Percentiles rank a stretch among this genome's conserved stretches.
Evolutionary conservation across 257 asterid genomes (phyloP).

Genomic region (Petunia axillaris): DNA sequence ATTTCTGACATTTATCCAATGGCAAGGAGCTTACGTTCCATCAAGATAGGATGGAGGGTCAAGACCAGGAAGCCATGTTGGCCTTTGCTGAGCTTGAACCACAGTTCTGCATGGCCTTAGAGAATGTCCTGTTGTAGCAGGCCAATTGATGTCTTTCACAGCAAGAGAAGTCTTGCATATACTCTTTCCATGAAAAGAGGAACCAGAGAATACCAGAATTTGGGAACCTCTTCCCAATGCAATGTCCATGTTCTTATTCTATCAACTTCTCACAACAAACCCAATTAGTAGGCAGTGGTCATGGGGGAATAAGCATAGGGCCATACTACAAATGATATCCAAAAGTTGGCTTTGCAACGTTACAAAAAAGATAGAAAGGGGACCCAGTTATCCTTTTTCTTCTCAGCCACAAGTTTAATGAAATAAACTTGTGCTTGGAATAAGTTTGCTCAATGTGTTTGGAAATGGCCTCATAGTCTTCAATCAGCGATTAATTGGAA

Average conservation of each 20-base stretch:
- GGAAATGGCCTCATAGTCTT: not conserved
- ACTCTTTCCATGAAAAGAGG: conserved; percentile 46
- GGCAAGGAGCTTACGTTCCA: conserved; percentile 66
- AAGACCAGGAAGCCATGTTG: conserved; percentile 93
- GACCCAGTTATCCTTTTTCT: conserved; percentile 11
- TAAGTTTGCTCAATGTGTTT: not conserved
- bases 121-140: conserved; percentile 36
- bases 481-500: not conserved
- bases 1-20: not conserved
- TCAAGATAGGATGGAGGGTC: conserved; percentile 91
- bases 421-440: not conserved
- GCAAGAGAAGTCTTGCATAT: conserved; percentile 34
- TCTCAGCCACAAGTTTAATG: not conserved
- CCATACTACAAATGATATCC: conserved; percentile 16
- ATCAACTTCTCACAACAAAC: not conserved
- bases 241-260: conserved; percentile 47
- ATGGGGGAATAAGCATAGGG: not conserved
- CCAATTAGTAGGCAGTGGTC: not conserved
- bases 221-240: conserved; percentile 59
- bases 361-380: conserved; percentile 9
- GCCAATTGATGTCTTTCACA: conserved; percentile 36
- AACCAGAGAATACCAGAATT: conserved; percentile 44
- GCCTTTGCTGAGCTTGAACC: conserved; percentile 69
- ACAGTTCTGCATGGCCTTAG: conserved; percentile 32
- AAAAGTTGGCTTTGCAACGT: conserved; percentile 18